Base-by-base conservation (phyloP, 164 flowering plant species). In the Aristolochia californica region DNA sequence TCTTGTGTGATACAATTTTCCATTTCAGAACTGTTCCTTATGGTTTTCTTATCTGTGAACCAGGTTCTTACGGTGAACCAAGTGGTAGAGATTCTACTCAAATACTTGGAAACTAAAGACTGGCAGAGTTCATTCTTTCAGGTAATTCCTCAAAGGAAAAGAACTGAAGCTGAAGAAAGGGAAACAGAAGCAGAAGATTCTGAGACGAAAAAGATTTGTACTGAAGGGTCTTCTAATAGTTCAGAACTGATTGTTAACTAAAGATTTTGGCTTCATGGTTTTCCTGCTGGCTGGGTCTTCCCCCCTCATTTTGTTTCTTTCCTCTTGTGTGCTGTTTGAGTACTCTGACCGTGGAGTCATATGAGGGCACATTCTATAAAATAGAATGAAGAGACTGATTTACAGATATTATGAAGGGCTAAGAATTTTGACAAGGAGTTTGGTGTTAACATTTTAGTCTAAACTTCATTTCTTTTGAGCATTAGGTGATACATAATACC, bases 21-120 rank as follows among this genome's bases (percentile, higher is more conserved):
- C 1, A 1, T 21, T 22, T 34, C 43, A 20, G 17, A 13, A 44
- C 26, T 23, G 40, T n/a, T 27, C 34, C 14, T 15, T 54, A 21
- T 54, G 5, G 5, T 12, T 24, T 17, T 16, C 8, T 26, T 38
- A 34, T 48, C 27, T 48, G 44, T 43, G 62, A 49, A 15, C 65
- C 81, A 91, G 98, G 95, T 93, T 24, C 84, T 93, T 4, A 93
- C 99, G 10, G 99, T 93, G 69, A 89, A 93, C 63, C 96, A 89
- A 78, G 99, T 89, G 58, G 63, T 89, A 25, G 99, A 89, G 78
- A 89, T 89, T 70, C 77, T 93, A 18, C 85, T 89, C 64, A 80
- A 80, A 74, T 93, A 69, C 65, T 48, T 84, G 66, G 96, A 93
- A 70, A 84, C 89, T n/a, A 77, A 62, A 63, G 96, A 93, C 63